Evolutionary conservation across 2,329 filamentous ascomycete genomes (phyloP), one percentile per base, ranked within the genome.

Genomic region (Geosmithia morbida): DNA sequence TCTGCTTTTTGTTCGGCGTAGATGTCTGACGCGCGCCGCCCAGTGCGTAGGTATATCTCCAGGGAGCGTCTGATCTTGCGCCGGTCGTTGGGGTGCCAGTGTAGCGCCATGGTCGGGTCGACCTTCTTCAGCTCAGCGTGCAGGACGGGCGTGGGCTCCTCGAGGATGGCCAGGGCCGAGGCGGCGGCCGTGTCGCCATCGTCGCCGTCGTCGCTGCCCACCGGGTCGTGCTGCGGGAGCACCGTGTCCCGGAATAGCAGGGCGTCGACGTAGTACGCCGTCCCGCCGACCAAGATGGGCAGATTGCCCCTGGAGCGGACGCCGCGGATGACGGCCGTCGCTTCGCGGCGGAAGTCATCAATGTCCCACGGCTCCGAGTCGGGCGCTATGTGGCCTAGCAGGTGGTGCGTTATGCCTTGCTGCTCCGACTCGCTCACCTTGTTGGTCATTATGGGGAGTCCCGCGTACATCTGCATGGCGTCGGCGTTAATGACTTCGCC

Each of bases 401-500:
- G 69, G 62, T 98, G 90, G 60, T 98, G 92, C 3, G 85, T 83
- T 11, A 98, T 72, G 10, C 83, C 86, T 51, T 83, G 76, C 57
- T 81, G 81, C 61, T 97, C 90, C 18, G 79, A 72, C 1, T 59
- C 46, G 0, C 85, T 78, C 49, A 97, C 85, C 61, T 97, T 94
- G 63, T 98, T 98, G 22, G 92, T 98, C 55, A 97, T 90, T 52
- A 97, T 83, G 5, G 92, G 88, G 42, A 98, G 69, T 2, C 92
- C 92, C 47, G 77, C 75, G 63, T 98, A 98, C 66, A 98, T 81
- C 62, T 98, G 92, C 88, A 98, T 95, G 40, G 92, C 92, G 70
- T 98, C 92, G 44, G 87, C 87, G 60, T 98, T 98, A 66, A 98
- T 88, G 46, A 98, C 77, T 64, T 98, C 92, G 59, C 94, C 92